These are phyloP conservation scores for Nidula microcarpa DNA, from an alignment of 768 basidiomycete genomes.

Conservation along the genomic window DNA sequence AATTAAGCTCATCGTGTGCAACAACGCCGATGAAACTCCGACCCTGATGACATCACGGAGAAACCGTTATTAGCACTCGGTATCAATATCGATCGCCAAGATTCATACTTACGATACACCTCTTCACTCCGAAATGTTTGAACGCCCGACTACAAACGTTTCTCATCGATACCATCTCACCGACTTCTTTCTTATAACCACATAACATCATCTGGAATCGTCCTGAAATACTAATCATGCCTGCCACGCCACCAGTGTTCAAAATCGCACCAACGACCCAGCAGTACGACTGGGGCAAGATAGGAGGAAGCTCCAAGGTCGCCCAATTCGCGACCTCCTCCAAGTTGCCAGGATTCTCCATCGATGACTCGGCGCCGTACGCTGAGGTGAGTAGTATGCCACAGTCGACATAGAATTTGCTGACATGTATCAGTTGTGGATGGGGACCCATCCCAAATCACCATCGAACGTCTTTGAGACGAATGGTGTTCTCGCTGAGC, in stretches of 20 bases:
- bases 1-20: no score
- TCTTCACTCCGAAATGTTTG: no score
- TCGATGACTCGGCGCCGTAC: slow-evolving; percentile 76
- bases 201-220: no score
- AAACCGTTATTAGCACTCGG: no score
- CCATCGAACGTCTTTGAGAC: slow-evolving; percentile 37
- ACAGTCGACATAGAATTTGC: neutral
- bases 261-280: slow-evolving; percentile 82
- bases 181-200: no score
- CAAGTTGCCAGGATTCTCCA: slow-evolving; percentile 56
- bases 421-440: slow-evolving; percentile 74
- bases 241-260: slow-evolving; percentile 44
- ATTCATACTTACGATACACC: no score
- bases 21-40: no score
- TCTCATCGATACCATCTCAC: no score
- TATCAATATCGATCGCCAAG: no score
- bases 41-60: no score
- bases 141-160: no score
- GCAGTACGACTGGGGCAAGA: slow-evolving; percentile 94
- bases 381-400: slow-evolving; percentile 70
- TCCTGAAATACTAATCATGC: no score
- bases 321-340: slow-evolving; percentile 74
- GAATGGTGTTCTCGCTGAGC: slow-evolving; percentile 43
- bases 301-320: slow-evolving; percentile 78
- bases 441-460: slow-evolving; percentile 89